Evolutionary conservation across 176 grass and related monocot genomes (phyloP), one percentile per base, ranked within the genome.

Genomic region (Eleusine coracana): DNA sequence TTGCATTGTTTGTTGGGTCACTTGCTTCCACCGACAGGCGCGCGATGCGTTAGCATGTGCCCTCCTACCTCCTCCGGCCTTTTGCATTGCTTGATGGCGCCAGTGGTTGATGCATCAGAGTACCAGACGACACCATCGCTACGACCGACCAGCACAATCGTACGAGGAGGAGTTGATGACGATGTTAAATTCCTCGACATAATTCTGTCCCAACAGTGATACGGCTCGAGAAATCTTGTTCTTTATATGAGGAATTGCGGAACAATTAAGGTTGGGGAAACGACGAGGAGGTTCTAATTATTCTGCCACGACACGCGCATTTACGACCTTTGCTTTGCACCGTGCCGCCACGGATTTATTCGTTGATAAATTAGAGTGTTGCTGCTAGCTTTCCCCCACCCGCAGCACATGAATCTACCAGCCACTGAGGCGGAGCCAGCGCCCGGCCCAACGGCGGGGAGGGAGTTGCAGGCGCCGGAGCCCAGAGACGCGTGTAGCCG

Each of bases 21-120:
- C 58, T 28, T 62, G 73, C 41, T 63, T 82, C 71, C 73, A 71
- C 79, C 79, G 65, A 77, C 55, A 77, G 65, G 63, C 60, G 64
- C 15, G 10, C 23, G 2, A 58, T 1, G 56, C 80, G 38, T 23
- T 63, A 65, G 40, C 78, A 51, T 66, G 46, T 58, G 55, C 55
- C 20, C 61, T 38, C 42, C 34, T 56, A n/a, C 13, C 27, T 5
- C 1, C 49, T 68, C 52, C 51, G 77, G 46, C 71, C 20, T 83
- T 75, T 75, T 16, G 60, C 81, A 66, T 6, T 60, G 54, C 54
- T 56, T 56, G 18, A 56, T 56, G 74, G 21, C n/a, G 82, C 29
- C 40, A 14, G 75, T 6, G 66, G 66, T 71, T 46, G 54, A 61
- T 27, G 61, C 61, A 50, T 50, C n/a, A 3, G 56, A 63, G 60